Evolutionary conservation across 257 asterid genomes (phyloP).

Genomic region (Capsicum pubescens): DNA sequence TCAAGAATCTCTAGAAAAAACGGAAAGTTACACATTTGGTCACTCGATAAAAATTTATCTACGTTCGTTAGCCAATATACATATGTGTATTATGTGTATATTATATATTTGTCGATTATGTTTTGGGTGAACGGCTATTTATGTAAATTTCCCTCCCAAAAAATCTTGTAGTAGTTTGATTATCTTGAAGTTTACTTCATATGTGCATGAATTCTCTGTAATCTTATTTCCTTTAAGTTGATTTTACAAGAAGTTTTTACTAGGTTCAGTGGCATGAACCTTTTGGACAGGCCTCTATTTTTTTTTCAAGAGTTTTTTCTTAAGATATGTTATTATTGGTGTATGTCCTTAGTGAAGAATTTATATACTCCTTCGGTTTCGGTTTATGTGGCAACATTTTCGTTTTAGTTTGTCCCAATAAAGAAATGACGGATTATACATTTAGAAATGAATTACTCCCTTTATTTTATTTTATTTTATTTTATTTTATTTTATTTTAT

Average conservation of each 20-base stretch:
- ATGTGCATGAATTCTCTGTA: conserved; percentile 13
- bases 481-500: too few relatives aligned
- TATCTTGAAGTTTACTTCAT: not conserved
- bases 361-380: not conserved
- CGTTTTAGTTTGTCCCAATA: not conserved
- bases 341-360: not conserved
- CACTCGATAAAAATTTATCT: not conserved
- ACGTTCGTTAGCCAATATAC: not conserved
- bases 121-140: too few relatives aligned
- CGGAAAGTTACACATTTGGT: not conserved
- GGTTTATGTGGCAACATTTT: not conserved
- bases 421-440: not conserved
- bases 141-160: too few relatives aligned
- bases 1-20: conserved; percentile 18
- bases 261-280: not conserved
- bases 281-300: not conserved
- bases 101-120: too few relatives aligned
- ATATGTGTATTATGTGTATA: not conserved
- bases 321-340: not conserved
- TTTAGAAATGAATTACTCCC: not conserved
- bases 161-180: not conserved
- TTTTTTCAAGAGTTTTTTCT: not conserved
- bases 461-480: too few relatives aligned
- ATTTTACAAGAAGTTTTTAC: conserved; percentile 16
- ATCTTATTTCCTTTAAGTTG: not conserved